These are phyloP conservation scores for Cokeromyces recurvatus DNA, from an alignment of 371 early-diverging fungal genomes.

Conservation along the genomic window DNA sequence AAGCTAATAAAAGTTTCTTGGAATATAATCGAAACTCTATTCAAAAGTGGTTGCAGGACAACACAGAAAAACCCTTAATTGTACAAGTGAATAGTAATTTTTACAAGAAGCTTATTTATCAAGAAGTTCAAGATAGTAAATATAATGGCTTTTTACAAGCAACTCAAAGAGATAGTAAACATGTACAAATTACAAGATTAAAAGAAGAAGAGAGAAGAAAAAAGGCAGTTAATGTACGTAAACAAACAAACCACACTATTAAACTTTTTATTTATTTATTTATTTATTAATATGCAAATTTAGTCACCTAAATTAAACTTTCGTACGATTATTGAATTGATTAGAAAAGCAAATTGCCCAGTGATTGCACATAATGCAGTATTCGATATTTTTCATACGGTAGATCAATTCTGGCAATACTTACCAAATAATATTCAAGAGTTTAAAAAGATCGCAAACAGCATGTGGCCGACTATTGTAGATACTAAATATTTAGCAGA, in stretches of 20 bases:
- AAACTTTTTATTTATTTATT: not conserved
- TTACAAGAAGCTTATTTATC: conserved; percentile 55
- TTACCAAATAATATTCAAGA: conserved; percentile 59
- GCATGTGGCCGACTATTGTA: conserved; percentile 54
- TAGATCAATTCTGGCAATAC: conserved; percentile 68
- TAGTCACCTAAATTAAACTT: conserved; percentile 58
- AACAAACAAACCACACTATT: too few relatives aligned
- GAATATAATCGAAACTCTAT: conserved; percentile 11
- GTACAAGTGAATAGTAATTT: conserved; percentile 41
- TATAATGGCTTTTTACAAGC: conserved; percentile 37
- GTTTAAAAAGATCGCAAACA: conserved; percentile 47
- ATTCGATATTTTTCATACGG: conserved; percentile 72
- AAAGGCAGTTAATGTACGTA: conserved; percentile 10
- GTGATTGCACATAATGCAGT: conserved; percentile 82
- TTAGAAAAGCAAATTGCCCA: conserved; percentile 64
- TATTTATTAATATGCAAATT: too few relatives aligned
- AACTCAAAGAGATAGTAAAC: conserved; percentile 25
- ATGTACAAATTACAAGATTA: conserved; percentile 30
- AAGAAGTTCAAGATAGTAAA: conserved; percentile 50
- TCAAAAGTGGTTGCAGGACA: conserved; percentile 35
- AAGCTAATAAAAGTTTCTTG: conserved; percentile 10
- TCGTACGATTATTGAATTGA: conserved; percentile 70
- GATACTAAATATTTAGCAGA: conserved; percentile 56
- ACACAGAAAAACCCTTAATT: conserved; percentile 22
- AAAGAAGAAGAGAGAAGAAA: conserved; percentile 30